Conservation (phyloP, 2,329 filamentous ascomycete genomes). For the Teratosphaeria gauchensis region DNA sequence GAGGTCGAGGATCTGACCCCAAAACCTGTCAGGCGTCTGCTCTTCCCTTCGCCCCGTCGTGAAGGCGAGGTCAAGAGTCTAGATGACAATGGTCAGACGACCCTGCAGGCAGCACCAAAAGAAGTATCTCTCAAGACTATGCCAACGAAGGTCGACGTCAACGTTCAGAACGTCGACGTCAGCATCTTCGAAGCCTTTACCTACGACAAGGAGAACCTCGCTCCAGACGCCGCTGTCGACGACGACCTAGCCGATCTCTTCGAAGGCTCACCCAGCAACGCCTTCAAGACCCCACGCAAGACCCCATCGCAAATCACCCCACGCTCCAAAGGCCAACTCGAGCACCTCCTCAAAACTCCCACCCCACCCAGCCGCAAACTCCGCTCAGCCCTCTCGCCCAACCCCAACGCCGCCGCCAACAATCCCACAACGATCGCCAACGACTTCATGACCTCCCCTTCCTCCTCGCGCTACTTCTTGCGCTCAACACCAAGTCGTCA, state of each 20-base stretch:
- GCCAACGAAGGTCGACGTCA: slow-evolving; percentile 7
- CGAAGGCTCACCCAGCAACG: slow-evolving; percentile 48
- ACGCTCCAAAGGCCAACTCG: slow-evolving; percentile 36
- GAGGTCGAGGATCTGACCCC: slow-evolving; percentile 47
- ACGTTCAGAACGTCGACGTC: slow-evolving; percentile 10
- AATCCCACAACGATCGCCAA: slow-evolving; percentile 10
- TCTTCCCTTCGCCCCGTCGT: slow-evolving; percentile 69
- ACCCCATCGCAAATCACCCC: slow-evolving; percentile 49
- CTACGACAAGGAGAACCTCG: slow-evolving; percentile 50
- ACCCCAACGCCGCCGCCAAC: slow-evolving; percentile 17
- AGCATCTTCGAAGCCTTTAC: slow-evolving; percentile 29
- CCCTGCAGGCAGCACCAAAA: slow-evolving; percentile 8
- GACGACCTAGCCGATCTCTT: slow-evolving; percentile 55
- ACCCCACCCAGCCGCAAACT: slow-evolving; percentile 30
- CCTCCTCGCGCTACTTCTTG: slow-evolving; percentile 28
- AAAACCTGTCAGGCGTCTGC: slow-evolving; percentile 56
- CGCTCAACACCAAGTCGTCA: slow-evolving; percentile 30
- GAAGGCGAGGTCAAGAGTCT: slow-evolving; percentile 53
- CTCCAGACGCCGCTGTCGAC: slow-evolving; percentile 33
- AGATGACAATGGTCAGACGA: slow-evolving; percentile 34
- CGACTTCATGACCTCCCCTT: slow-evolving; percentile 27
- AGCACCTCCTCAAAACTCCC: slow-evolving; percentile 38
- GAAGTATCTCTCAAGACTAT: slow-evolving; percentile 7
- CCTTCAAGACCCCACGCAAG: slow-evolving; percentile 49
- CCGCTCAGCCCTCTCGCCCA: slow-evolving; percentile 21